phyloP scores from a whole-genome alignment of 306 rosid genomes.

The Rosa persica region DNA sequence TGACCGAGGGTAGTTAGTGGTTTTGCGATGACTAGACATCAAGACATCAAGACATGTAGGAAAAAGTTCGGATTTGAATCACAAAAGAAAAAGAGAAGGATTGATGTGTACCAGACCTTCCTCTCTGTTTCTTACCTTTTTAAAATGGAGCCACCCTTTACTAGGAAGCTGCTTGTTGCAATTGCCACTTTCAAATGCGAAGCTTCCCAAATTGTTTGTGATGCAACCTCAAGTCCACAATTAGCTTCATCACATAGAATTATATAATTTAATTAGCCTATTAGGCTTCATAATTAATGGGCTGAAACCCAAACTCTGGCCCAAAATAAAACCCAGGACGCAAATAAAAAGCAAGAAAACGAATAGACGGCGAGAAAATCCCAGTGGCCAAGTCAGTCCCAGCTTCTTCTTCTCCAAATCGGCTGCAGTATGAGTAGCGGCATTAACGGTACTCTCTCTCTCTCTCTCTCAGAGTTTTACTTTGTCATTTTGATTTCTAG shows the following conservation, averaged over 20 bases:
- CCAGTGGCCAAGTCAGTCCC: no score
- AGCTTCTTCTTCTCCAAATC: not conserved
- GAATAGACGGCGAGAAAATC: not conserved
- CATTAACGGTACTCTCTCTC: constrained; percentile 41
- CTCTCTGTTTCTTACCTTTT: no score
- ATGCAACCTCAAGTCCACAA: no score
- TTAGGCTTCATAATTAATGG: not conserved
- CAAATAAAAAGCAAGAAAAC: not conserved
- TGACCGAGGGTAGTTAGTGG: no score
- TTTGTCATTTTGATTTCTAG: not conserved
- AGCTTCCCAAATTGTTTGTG: not conserved
- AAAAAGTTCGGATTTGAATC: no score
- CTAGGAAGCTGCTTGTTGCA: not conserved
- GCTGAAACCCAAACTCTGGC: not conserved
- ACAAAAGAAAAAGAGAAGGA: no score
- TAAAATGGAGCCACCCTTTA: no score
- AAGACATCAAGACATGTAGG: no score
- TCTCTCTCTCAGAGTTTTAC: constrained; percentile 15
- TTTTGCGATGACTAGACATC: no score
- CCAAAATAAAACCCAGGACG: not conserved
- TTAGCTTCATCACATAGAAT: no score
- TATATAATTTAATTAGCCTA: no score
- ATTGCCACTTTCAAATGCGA: not conserved
- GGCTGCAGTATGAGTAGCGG: constrained; percentile 54
- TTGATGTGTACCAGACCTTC: no score